Evolutionary conservation across 1,284 basidiomycete species (phyloP).

Genomic region (Omphalotus olearius): DNA sequence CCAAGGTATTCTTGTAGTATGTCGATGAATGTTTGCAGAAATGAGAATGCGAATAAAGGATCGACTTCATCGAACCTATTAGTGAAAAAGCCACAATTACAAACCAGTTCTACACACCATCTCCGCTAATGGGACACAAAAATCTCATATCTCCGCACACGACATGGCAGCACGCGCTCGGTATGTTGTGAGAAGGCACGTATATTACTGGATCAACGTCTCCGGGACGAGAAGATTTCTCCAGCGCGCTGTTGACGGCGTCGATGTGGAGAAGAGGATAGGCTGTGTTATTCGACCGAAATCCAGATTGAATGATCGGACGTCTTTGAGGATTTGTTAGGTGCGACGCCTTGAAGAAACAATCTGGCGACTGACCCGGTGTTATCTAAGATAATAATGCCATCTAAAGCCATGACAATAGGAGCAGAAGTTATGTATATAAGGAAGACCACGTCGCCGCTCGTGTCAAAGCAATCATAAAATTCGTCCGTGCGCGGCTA

Average conservation of each 20-base stretch:
- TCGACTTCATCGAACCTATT: slow-evolving; percentile 53
- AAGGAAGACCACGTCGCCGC: neutral
- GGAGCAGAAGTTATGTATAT: too few species aligned
- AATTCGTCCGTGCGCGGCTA: neutral
- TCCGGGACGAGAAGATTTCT: slow-evolving; percentile 45
- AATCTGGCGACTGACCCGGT: slow-evolving; percentile 55
- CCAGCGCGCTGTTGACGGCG: slow-evolving; percentile 72
- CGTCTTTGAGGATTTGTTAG: slow-evolving; percentile 42
- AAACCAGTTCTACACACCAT: slow-evolving; percentile 46
- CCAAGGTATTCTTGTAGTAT: slow-evolving; percentile 89
- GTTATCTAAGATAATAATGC: slow-evolving; percentile 84
- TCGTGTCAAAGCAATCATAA: neutral
- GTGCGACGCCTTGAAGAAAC: neutral
- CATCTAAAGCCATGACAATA: slow-evolving; percentile 73
- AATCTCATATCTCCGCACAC: slow-evolving; percentile 73
- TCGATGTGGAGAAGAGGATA: slow-evolving; percentile 88
- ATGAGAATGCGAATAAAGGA: slow-evolving; percentile 86
- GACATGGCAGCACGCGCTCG: slow-evolving; percentile 79
- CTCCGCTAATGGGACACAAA: slow-evolving; percentile 77
- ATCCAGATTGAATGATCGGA: slow-evolving; percentile 89
- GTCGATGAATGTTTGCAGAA: slow-evolving; percentile 80
- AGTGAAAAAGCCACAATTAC: neutral
- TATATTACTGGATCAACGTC: slow-evolving; percentile 72
- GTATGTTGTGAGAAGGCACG: slow-evolving; percentile 45
- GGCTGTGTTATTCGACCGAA: slow-evolving; percentile 72